Conservation (phyloP, 2,329 filamentous ascomycete genomes). For the Pseudopyrenochaeta lycopersici region DNA sequence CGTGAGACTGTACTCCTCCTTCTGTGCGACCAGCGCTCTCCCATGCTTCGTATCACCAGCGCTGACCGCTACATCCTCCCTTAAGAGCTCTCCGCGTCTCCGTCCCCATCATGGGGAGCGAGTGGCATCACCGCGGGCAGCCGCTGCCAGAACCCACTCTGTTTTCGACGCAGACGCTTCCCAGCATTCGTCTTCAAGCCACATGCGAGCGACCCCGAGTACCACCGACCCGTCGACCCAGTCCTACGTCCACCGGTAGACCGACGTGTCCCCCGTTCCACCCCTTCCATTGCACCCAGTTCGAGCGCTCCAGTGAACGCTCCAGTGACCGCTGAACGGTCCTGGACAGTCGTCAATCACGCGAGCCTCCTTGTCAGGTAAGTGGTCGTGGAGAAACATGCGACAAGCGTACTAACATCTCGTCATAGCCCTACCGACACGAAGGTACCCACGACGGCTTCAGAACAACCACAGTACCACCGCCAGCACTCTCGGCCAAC, state of each 20-base stretch:
- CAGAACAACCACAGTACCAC: slow-evolving; percentile 14
- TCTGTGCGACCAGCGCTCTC: slow-evolving; percentile 5
- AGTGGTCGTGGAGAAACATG: slow-evolving; percentile 2
- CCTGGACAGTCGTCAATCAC: slow-evolving; percentile 23
- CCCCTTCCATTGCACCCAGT: slow-evolving; percentile 6
- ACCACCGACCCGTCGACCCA: slow-evolving; percentile 23
- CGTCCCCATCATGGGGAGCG: slow-evolving; percentile 19
- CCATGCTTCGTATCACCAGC: neutral
- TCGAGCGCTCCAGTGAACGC: slow-evolving; percentile 7
- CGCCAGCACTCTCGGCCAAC: slow-evolving; percentile 9
- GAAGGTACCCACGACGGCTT: slow-evolving; percentile 9
- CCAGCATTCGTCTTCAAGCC: slow-evolving; percentile 29
- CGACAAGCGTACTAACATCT: slow-evolving; percentile 13
- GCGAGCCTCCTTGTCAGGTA: slow-evolving; percentile 24
- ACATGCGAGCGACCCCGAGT: slow-evolving; percentile 15
- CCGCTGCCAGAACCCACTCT: slow-evolving; percentile 11
- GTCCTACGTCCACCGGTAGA: slow-evolving; percentile 5
- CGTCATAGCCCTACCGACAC: slow-evolving; percentile 18
- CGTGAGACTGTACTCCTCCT: slow-evolving; percentile 5
- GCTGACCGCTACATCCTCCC: neutral
- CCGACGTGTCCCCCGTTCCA: slow-evolving; percentile 12
- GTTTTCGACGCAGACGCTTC: slow-evolving; percentile 13
- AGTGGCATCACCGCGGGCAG: slow-evolving; percentile 19
- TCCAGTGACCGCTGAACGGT: neutral
- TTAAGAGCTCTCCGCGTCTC: slow-evolving; percentile 1